Base-by-base conservation (phyloP, 139 green algal species). In the Edaphochlamys debaryana region DNA sequence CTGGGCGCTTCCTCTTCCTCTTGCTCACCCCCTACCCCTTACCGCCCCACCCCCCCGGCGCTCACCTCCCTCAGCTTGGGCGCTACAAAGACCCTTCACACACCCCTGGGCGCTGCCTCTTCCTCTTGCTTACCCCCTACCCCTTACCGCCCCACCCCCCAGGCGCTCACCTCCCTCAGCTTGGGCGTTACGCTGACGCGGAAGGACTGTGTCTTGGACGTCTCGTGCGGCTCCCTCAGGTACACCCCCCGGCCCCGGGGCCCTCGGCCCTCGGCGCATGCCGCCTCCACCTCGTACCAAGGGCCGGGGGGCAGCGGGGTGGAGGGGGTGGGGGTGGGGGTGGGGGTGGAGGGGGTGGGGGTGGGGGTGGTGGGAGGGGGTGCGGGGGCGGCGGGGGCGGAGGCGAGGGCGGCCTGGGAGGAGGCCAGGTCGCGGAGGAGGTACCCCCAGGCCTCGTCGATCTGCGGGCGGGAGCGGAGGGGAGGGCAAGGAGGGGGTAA, bases 371-470 rank as follows among this genome's bases (percentile, higher is more conserved):
- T 34, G 71, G 34, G 63, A 3, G 11, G 2, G 11, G 29, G 48
- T 22, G 50, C 22, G 50, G 1, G 5, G 32, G 71, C n/a, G 36
- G 36, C 2, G 36, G 52, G 52, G 4, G 72, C 29, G 23, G 37
- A 23, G 13, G 34, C 36, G 1, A 23, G 19, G 3, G 50, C 2
- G 17, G 54, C 15, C 25, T 15, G 37, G 25, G 32, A 4, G 30
- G 70, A 34, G 30, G 32, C 34, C 4, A 36, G 29, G 22, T 67
- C 56, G 22, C 84, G 79, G 52, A 88, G 50, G 67, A 98, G 81
- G 84, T 97, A 96, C n/a, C 93, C 89, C 75, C 92, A 95, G 0
- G 94, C 95, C n/a, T 88, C 87, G 66, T 95, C 88, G 15, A 97
- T 92, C 94, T 98, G 92, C 37, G 67, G 30, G 75, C 32, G 36